A percentile compares a stretch with the other conserved stretches of the same genome.
phyloP scores from a whole-genome alignment of 768 basidiomycete species.

The Lactarius vividus region DNA sequence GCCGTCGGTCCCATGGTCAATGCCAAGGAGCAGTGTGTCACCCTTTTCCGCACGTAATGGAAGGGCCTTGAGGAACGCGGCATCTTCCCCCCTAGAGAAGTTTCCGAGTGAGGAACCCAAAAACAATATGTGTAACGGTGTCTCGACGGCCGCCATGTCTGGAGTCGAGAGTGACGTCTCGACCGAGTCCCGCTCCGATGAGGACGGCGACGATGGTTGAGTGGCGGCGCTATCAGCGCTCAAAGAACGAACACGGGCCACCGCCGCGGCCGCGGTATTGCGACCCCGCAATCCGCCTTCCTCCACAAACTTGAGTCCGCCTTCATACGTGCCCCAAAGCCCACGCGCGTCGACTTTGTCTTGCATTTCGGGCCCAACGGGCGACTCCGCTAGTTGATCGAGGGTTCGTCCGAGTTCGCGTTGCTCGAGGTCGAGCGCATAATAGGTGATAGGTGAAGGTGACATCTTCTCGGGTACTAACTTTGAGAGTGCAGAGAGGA shows the following conservation, averaged over 20 bases:
- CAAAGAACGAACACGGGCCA: conserved; percentile 35
- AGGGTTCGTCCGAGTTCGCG: conserved; percentile 83
- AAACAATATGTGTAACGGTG: conserved; percentile 81
- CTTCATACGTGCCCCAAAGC: conserved; percentile 89
- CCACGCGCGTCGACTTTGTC: conserved; percentile 82
- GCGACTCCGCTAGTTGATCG: conserved; percentile 57
- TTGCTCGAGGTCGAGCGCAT: conserved; percentile 90
- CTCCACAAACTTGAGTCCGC: conserved; percentile 76
- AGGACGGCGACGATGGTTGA: conserved; percentile 23
- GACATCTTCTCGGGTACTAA: conserved; percentile 40
- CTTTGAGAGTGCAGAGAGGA: conserved; percentile 68
- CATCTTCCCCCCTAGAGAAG: conserved; percentile 69
- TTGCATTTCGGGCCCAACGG: conserved; percentile 55
- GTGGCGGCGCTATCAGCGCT: conserved; percentile 36
- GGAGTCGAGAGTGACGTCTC: conserved; percentile 47
- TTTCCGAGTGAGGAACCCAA: conserved; percentile 92
- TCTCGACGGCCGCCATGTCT: conserved; percentile 36
- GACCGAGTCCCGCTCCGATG: conserved; percentile 25
- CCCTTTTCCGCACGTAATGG: conserved; percentile 71
- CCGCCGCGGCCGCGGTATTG: conserved; percentile 19
- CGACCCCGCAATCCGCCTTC: conserved; percentile 53
- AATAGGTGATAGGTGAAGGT: conserved; percentile 67
- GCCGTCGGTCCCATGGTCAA: conserved; percentile 79
- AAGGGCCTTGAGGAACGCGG: conserved; percentile 69
- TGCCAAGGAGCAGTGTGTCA: conserved; percentile 86